Evolutionary conservation across 1,139 yeast genomes (phyloP).

Genomic region (Debaryomyces singareniensis): DNA sequence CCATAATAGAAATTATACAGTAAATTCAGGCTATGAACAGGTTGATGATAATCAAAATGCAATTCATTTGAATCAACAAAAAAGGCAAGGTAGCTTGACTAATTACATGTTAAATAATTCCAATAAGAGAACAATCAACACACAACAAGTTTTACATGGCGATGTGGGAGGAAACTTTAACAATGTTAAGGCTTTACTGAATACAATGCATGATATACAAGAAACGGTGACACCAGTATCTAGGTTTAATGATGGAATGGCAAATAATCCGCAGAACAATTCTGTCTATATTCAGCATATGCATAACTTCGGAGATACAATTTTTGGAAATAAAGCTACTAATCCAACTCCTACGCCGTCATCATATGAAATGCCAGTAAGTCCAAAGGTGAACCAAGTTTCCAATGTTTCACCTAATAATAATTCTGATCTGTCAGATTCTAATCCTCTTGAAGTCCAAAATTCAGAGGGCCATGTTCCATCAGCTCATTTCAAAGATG

Average conservation of each 20-base stretch:
- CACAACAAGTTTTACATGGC: constrained; percentile 13
- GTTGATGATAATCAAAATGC: constrained; percentile 5
- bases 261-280: neutral
- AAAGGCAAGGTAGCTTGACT: constrained; percentile 37
- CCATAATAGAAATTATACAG: constrained; percentile 5
- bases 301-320: neutral
- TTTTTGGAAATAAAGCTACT: neutral
- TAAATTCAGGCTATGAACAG: constrained; percentile 2
- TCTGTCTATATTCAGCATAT: neutral
- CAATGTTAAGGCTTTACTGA: neutral
- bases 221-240: constrained; percentile 1
- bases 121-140: constrained; percentile 26
- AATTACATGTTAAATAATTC: constrained; percentile 28
- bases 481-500: too few relatives aligned
- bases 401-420: constrained; percentile 23
- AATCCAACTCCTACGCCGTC: constrained; percentile 40
- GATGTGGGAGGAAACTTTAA: neutral
- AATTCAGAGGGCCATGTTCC: constrained; percentile 4
- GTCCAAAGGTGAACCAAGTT: constrained; percentile 30
- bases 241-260: neutral
- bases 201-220: neutral
- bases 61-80: constrained; percentile 19
- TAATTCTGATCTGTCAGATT: constrained; percentile 39
- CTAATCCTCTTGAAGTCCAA: constrained; percentile 15
- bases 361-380: constrained; percentile 37